Percentiles rank a stretch among this genome's conserved stretches.
Evolutionary conservation across 371 early-diverging fungal genomes (phyloP).

Genomic region (Zychaea mexicana): DNA sequence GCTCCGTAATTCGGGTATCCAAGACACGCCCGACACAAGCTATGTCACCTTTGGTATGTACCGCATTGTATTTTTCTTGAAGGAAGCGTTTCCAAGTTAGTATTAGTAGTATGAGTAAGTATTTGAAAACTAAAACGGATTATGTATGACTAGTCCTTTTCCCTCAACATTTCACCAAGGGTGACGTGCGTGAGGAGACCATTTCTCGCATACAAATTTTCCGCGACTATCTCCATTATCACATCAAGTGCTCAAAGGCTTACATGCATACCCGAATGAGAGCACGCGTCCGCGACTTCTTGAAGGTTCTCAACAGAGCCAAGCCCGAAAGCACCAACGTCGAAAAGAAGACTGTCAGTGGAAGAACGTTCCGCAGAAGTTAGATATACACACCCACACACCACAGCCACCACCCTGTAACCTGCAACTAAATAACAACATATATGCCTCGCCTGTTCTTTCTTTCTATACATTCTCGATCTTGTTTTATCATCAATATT

Average conservation of each 20-base stretch:
- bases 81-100: too few species aligned
- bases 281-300: conserved; percentile 90
- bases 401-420: not conserved
- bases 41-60: conserved; percentile 93
- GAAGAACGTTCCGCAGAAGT: conserved; percentile 38
- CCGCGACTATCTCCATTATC: conserved; percentile 98
- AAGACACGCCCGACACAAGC: conserved; percentile 73
- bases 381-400: conserved; percentile 1
- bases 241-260: conserved; percentile 98
- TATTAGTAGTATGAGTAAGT: too few species aligned
- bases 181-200: conserved; percentile 80
- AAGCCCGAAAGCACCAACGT: conserved; percentile 83
- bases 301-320: conserved; percentile 97
- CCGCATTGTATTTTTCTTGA: too few species aligned
- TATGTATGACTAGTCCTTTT: conserved; percentile 96
- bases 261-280: conserved; percentile 99
- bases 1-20: conserved; percentile 78
- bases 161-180: conserved; percentile 83
- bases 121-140: too few species aligned
- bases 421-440: not conserved
- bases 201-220: conserved; percentile 94
- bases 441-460: not conserved
- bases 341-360: conserved; percentile 86
- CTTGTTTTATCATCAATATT: not conserved
- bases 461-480: not conserved